These are phyloP conservation scores for Trypanosomatidae sp. DNA, from an alignment of 208 protist genomes.

Conservation along the genomic window DNA sequence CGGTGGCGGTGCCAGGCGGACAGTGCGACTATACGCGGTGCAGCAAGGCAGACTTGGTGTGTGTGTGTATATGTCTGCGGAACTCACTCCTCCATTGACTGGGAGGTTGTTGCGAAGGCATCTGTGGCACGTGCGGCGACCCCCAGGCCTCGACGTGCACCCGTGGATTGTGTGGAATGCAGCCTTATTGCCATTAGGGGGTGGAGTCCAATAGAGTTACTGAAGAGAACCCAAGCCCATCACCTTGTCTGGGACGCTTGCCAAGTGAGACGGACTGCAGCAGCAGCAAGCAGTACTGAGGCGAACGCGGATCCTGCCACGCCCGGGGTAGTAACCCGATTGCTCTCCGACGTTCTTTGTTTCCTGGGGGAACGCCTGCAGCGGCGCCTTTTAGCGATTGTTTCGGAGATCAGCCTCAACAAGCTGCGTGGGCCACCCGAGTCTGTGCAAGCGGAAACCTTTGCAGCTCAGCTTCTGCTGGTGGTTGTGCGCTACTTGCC, in stretches of 20 bases:
- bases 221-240: background rate
- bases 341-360: conserved; percentile 30
- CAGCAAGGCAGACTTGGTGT: conserved; percentile 21
- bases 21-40: background rate
- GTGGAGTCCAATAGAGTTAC: background rate
- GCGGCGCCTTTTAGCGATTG: conserved; percentile 50
- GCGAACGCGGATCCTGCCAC: background rate
- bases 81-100: conserved; percentile 76
- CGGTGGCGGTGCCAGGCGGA: background rate
- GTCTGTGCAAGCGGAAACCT: conserved; percentile 39
- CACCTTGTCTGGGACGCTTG: background rate
- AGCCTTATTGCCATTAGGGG: background rate
- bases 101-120: conserved; percentile 25
- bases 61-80: conserved; percentile 39
- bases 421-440: conserved; percentile 64
- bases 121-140: background rate
- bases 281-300: background rate
- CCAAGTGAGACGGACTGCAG: background rate
- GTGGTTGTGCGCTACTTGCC: conserved; percentile 38
- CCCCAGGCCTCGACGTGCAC: conserved; percentile 73
- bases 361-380: conserved; percentile 41
- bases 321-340: background rate
- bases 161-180: conserved; percentile 67
- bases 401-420: conserved; percentile 86
- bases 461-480: conserved; percentile 63